These are phyloP conservation scores for Apiotrichum akiyoshidainum DNA, from an alignment of 1,284 basidiomycete species.

Conservation along the genomic window DNA sequence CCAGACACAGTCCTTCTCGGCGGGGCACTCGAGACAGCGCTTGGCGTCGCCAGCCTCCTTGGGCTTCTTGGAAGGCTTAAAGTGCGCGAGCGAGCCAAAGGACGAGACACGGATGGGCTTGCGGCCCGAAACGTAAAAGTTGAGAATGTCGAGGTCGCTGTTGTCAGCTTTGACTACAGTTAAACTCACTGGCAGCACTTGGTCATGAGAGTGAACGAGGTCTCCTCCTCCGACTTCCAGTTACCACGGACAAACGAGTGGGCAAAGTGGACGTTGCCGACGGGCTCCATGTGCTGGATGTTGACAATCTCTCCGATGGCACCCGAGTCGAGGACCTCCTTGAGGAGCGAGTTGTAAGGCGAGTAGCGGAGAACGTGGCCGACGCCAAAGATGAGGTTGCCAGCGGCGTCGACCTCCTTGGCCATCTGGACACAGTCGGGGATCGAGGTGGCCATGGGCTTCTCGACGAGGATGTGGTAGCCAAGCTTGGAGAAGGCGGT, in stretches of 20 bases:
- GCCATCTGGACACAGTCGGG: conserved; percentile 73
- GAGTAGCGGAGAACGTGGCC: conserved; percentile 84
- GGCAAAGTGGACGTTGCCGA: conserved; percentile 57
- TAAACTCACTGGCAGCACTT: conserved; percentile 75
- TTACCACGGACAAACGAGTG: conserved; percentile 67
- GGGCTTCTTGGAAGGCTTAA: conserved; percentile 69
- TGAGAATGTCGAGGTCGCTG: conserved; percentile 78
- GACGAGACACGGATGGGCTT: conserved; percentile 68
- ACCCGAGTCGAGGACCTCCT: conserved; percentile 66
- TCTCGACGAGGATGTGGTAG: conserved; percentile 83
- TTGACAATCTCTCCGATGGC: conserved; percentile 72
- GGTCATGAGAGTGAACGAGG: conserved; percentile 77
- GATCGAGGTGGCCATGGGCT: conserved; percentile 76
- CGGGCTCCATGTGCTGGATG: conserved; percentile 51
- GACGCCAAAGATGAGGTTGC: conserved; percentile 67
- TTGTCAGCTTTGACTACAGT: not conserved
- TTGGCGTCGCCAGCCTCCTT: conserved; percentile 61
- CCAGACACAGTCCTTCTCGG: conserved; percentile 70
- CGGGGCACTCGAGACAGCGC: conserved; percentile 69
- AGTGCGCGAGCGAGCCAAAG: conserved; percentile 77
- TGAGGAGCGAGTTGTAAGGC: conserved; percentile 69
- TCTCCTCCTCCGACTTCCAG: conserved; percentile 66
- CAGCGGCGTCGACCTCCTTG: conserved; percentile 61
- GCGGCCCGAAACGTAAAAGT: conserved; percentile 58
- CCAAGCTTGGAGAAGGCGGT: conserved; percentile 71